Base-by-base conservation (phyloP, 2,329 filamentous ascomycete genomes). In the Colletotrichum scovillei region DNA sequence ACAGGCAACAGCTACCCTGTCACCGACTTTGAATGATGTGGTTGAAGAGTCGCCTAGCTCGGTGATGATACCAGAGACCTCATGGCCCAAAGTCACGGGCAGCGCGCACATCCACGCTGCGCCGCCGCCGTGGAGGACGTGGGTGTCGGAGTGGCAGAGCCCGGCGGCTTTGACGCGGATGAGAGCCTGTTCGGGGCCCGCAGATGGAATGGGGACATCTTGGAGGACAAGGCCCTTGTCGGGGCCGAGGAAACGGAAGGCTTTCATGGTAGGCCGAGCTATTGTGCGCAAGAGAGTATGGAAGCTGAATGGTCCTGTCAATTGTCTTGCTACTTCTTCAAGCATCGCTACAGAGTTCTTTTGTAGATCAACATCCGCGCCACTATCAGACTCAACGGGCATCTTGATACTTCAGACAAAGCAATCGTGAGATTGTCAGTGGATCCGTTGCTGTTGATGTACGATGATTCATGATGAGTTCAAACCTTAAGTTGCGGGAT, bases 81-180 rank as follows among this genome's bases (percentile, higher is more conserved):
- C 72, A 32, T 74, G 67, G 28, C 72, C 72, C 1, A 74, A 14
- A 16, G 59, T 53, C 1, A 72, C 28, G 9, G 67, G 67, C 6
- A 74, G 63, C 12, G 63, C 63, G 56, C 67, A 64, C 63, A 74
- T 74, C 67, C 67, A 74, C 14, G 60, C 72, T 7, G 63, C 72
- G 30, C 72, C 72, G 16, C 67, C 72, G 38, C 72, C 72, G 26
- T 67, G 30, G 4, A 74, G 58, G 22, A 74, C 72, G n/a, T 74
- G 67, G 3, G 67, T 72, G n/a, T 74, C 72, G 12, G 68, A 74
- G 35, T 72, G 68, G 53, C 63, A 74, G 30, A 74, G 68, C 22
- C 72, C 72, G 30, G 68, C 63, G 24, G 72, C 72, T 7, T 74
- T 72, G 26, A 72, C 63, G 0, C 28, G 53, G 53, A 72, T 35